Percentiles rank a stretch among this genome's conserved stretches.
phyloP scores from a whole-genome alignment of 2,329 filamentous ascomycete genomes.

The Ramularia endophylla region DNA sequence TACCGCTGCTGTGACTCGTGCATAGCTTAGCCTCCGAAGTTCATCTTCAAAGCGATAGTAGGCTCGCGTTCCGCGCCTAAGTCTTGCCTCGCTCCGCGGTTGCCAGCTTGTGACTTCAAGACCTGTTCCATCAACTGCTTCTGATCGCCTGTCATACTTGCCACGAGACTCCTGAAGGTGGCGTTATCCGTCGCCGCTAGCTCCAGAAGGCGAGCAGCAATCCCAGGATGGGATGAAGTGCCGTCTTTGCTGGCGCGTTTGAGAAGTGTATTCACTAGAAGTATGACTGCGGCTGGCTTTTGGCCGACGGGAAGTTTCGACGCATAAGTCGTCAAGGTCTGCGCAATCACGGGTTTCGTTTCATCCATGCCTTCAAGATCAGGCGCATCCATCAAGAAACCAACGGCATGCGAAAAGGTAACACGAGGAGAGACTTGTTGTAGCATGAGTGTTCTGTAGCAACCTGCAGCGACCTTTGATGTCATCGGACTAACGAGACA shows the following conservation, averaged over 20 bases:
- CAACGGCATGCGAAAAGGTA: constrained; percentile 63
- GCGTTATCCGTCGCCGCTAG: constrained; percentile 68
- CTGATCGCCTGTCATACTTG: constrained; percentile 62
- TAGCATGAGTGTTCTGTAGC: constrained; percentile 76
- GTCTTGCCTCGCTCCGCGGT: constrained; percentile 40
- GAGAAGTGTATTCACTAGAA: constrained; percentile 73
- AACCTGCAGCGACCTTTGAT: constrained; percentile 84
- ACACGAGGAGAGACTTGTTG: constrained; percentile 64
- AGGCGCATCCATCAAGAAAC: constrained; percentile 60
- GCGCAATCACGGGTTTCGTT: constrained; percentile 63
- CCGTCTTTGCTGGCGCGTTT: constrained; percentile 60
- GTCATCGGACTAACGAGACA: constrained; percentile 78
- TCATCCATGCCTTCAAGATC: constrained; percentile 74
- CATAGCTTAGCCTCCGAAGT: constrained; percentile 50
- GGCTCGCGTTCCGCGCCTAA: constrained; percentile 52
- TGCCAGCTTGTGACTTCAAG: constrained; percentile 41
- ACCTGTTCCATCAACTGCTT: constrained; percentile 67
- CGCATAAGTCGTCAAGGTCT: constrained; percentile 70
- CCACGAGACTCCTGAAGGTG: constrained; percentile 69
- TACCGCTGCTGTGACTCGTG: no score
- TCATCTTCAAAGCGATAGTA: constrained; percentile 89
- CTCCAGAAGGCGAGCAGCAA: constrained; percentile 69
- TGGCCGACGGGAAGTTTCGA: constrained; percentile 36
- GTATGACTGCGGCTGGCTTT: constrained; percentile 58
- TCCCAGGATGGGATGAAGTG: constrained; percentile 56